Conservation (phyloP, 306 rosid genomes). For the Quercus rubra region DNA sequence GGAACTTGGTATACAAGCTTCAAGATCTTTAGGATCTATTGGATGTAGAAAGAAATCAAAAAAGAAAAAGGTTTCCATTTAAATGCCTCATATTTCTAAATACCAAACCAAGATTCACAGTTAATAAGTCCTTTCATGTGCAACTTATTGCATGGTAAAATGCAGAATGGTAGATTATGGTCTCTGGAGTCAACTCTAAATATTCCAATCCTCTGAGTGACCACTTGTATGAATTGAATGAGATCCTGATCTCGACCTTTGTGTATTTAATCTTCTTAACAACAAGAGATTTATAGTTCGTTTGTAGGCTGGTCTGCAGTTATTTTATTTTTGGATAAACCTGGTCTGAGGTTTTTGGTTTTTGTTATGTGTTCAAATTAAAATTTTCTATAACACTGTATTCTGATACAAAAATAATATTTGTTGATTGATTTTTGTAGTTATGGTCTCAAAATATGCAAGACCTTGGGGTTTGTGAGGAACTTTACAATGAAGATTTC, state of each 20-base stretch:
- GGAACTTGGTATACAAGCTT: neutral
- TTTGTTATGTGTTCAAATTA: constrained; percentile 14
- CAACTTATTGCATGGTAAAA: neutral
- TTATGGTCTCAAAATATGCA: constrained; percentile 89
- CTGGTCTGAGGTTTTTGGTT: neutral
- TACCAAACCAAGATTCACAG: neutral
- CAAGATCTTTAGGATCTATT: neutral
- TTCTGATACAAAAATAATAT: neutral
- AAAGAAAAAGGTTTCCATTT: neutral
- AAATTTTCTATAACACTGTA: neutral
- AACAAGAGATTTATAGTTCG: neutral
- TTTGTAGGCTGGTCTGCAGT: neutral
- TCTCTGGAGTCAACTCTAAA: neutral
- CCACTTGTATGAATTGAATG: neutral
- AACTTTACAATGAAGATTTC: constrained; percentile 63
- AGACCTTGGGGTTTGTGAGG: constrained; percentile 91
- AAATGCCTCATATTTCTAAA: neutral
- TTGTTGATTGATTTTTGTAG: constrained; percentile 44
- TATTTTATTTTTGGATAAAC: too few relatives aligned
- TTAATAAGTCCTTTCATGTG: neutral
- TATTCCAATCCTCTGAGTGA: too few relatives aligned
- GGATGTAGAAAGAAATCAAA: neutral
- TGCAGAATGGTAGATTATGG: neutral
- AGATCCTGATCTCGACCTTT: neutral
- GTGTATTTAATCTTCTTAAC: neutral